phyloP scores from a whole-genome alignment of 2,329 filamentous ascomycete species.

The Ophiostoma tasmaniense region DNA sequence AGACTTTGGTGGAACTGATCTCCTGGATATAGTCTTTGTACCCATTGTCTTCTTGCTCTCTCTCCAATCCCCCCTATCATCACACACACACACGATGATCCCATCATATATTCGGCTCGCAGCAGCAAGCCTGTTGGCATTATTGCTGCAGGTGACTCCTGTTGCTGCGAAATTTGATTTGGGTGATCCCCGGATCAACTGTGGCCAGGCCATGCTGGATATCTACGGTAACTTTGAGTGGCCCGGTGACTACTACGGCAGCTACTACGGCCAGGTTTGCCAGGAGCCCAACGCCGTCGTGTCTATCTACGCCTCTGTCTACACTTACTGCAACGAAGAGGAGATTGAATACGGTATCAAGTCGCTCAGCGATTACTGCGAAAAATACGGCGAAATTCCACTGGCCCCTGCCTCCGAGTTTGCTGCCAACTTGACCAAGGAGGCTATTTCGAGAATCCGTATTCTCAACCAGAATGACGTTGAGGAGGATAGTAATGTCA shows the following conservation, averaged over 20 bases:
- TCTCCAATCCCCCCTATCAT: not conserved
- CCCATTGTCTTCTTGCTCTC: not conserved
- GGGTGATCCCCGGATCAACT: slow-evolving; percentile 2
- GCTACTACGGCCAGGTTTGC: slow-evolving; percentile 16
- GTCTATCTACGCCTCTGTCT: slow-evolving; percentile 14
- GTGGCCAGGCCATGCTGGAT: not conserved
- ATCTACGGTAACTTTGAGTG: slow-evolving; percentile 10
- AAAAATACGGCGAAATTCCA: not conserved
- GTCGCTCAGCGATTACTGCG: not conserved
- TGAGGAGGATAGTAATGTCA: not conserved
- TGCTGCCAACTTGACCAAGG: slow-evolving; percentile 18
- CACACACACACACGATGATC: slow-evolving; percentile 2
- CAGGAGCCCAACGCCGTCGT: slow-evolving; percentile 13
- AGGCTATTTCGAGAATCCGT: slow-evolving; percentile 15
- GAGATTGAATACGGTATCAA: not conserved
- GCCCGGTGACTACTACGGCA: slow-evolving; percentile 7
- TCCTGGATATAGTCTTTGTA: not conserved
- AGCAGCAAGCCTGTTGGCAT: not conserved
- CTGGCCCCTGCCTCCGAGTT: not conserved
- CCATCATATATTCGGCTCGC: slow-evolving; percentile 8
- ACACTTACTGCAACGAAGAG: slow-evolving; percentile 12
- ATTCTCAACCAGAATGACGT: not conserved
- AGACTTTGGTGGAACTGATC: not conserved
- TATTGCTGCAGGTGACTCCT: not conserved
- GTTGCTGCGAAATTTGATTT: not conserved